Percentiles rank a stretch among this genome's conserved stretches.
These are phyloP conservation scores for Colletotrichum sansevieriae DNA, from an alignment of 2,329 filamentous ascomycete species.

Conservation along the genomic window DNA sequence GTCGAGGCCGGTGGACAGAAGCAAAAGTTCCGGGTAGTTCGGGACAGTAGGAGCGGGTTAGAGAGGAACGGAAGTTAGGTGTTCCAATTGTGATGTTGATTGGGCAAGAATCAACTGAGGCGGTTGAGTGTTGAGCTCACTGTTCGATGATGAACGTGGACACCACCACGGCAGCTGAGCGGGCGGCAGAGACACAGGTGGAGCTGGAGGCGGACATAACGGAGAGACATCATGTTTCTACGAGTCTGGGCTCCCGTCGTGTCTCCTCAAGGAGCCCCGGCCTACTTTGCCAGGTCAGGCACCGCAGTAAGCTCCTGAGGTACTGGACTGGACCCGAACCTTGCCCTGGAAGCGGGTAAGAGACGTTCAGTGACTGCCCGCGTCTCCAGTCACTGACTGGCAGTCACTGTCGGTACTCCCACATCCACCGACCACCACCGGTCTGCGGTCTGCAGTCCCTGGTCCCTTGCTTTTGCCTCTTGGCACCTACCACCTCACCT, in stretches of 20 bases:
- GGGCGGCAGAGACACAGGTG: not conserved
- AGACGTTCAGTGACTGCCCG: too few species aligned
- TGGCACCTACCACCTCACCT: conserved; percentile 1
- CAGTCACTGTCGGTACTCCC: not conserved
- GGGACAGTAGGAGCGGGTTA: not conserved
- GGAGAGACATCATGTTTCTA: not conserved
- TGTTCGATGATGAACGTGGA: not conserved
- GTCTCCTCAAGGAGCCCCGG: too few species aligned
- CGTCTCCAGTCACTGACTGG: too few species aligned
- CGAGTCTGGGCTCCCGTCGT: not conserved
- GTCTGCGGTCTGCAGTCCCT: not conserved
- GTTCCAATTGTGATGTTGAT: not conserved
- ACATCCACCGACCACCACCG: not conserved
- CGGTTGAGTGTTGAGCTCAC: not conserved
- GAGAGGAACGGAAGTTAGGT: not conserved
- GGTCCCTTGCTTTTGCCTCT: conserved; percentile 15
- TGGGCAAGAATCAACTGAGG: not conserved
- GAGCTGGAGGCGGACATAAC: conserved; percentile 16
- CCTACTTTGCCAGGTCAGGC: too few species aligned
- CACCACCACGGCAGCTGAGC: not conserved
- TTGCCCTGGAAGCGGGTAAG: conserved; percentile 20
- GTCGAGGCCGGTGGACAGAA: not conserved
- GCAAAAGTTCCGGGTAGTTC: conserved; percentile 6
- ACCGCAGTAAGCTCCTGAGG: not conserved
- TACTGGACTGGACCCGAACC: conserved; percentile 1